Evolutionary conservation across 179 eudicot genomes (phyloP).

Genomic region (Gypsophila paniculata): DNA sequence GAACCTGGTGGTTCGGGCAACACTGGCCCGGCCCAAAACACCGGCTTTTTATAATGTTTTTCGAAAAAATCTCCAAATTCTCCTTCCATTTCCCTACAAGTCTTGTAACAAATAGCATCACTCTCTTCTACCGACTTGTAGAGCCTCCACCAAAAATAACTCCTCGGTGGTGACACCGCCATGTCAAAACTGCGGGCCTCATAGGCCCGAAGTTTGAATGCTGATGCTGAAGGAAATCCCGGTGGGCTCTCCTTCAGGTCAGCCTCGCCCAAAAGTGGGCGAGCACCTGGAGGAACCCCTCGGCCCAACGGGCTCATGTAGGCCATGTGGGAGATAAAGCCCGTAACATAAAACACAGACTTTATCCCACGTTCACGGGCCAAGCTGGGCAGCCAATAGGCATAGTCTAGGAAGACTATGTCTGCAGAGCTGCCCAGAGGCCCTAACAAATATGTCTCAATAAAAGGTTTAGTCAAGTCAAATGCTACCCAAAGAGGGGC

Average conservation of each 20-base stretch:
- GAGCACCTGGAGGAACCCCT: background rate
- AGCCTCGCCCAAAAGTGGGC: background rate
- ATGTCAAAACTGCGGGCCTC: constrained; percentile 18
- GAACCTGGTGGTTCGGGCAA: constrained; percentile 24
- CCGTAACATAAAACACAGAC: background rate
- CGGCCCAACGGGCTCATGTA: constrained; percentile 6
- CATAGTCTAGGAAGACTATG: background rate
- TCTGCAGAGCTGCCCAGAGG: constrained; percentile 22
- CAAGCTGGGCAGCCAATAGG: background rate
- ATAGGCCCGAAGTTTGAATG: constrained; percentile 1
- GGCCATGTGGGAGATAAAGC: background rate
- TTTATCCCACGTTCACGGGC: background rate
- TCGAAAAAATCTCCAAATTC: constrained; percentile 29
- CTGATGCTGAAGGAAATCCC: background rate
- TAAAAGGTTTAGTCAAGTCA: constrained; percentile 26
- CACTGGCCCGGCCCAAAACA: constrained; percentile 34
- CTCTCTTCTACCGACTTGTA: constrained; percentile 13
- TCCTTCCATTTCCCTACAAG: constrained; percentile 41
- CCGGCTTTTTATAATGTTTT: constrained; percentile 25
- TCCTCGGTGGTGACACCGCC: background rate
- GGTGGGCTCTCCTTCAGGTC: constrained; percentile 2
- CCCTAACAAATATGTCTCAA: constrained; percentile 23
- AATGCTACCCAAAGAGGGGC: constrained; percentile 28
- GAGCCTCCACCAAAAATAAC: constrained; percentile 26
- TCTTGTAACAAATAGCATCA: constrained; percentile 33